These are phyloP conservation scores for Cryphonectria japonica DNA, from an alignment of 2,329 filamentous ascomycete species.

Conservation along the genomic window DNA sequence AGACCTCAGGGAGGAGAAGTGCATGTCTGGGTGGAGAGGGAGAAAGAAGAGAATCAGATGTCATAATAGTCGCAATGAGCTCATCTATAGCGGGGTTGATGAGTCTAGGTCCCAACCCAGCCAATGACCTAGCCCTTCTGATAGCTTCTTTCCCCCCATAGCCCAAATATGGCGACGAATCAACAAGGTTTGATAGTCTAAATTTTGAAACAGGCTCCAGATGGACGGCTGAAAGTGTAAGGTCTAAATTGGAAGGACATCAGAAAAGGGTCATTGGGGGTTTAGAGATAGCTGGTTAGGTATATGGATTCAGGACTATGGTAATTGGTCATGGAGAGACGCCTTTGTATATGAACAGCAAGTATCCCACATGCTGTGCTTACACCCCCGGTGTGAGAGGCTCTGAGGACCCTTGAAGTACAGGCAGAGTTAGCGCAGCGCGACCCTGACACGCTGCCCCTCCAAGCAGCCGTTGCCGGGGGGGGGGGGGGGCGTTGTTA, in stretches of 20 bases:
- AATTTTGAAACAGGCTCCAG: too few relatives aligned
- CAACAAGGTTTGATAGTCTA: too few relatives aligned
- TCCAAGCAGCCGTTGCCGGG: not conserved
- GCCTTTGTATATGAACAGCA: too few relatives aligned
- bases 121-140: not conserved
- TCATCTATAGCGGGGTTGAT: constrained; percentile 15
- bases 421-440: constrained; percentile 2
- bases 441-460: constrained; percentile 21
- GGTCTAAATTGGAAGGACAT: too few relatives aligned
- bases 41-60: constrained; percentile 6
- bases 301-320: too few relatives aligned
- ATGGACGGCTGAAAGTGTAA: too few relatives aligned
- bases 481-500: constrained; percentile 4
- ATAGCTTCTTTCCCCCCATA: too few relatives aligned
- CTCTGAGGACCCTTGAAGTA: not conserved
- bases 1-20: not conserved
- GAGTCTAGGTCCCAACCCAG: not conserved
- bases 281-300: too few relatives aligned
- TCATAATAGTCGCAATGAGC: constrained; percentile 17
- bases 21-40: constrained; percentile 9
- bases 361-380: not conserved
- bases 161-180: too few relatives aligned
- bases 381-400: not conserved
- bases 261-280: too few relatives aligned
- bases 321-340: too few relatives aligned